Conservation (phyloP, 345 rosid species). For the Rubroshorea leprosula region DNA sequence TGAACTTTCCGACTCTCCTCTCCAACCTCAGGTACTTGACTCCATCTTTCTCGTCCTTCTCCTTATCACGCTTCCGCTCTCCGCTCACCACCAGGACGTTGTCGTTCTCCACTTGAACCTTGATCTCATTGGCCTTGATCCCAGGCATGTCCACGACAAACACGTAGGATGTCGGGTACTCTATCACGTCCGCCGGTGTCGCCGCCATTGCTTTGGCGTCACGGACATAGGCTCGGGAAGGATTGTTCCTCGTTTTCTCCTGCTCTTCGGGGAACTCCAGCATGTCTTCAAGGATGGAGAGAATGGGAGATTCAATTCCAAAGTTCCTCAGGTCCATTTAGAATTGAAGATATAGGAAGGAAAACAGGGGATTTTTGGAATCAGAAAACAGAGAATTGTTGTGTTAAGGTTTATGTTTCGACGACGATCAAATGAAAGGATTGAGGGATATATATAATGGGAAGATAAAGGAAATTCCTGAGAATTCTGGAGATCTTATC, state of each 20-base stretch:
- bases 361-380: neutral
- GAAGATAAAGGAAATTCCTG: neutral
- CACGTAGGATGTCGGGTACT: constrained; percentile 39
- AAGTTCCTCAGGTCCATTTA: constrained; percentile 43
- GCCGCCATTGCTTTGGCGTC: constrained; percentile 84
- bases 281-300: constrained; percentile 50
- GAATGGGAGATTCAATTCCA: constrained; percentile 35
- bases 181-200: constrained; percentile 75
- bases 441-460: neutral
- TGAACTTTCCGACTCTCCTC: constrained; percentile 65
- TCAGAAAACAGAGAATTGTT: neutral
- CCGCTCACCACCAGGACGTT: constrained; percentile 46
- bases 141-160: constrained; percentile 88
- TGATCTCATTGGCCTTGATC: constrained; percentile 53
- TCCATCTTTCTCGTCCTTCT: constrained; percentile 48
- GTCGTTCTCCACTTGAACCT: constrained; percentile 72
- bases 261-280: constrained; percentile 38
- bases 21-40: constrained; percentile 73
- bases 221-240: constrained; percentile 46
- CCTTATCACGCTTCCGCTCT: constrained; percentile 29
- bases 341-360: neutral
- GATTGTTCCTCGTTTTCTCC: constrained; percentile 33
- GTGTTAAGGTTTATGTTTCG: neutral
- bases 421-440: constrained; percentile 2
- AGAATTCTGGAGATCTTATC: constrained; percentile 13